A percentile compares a stretch with the other conserved stretches of the same genome.
phyloP scores from a whole-genome alignment of 2,329 filamentous ascomycete genomes.

The Metarhizium rileyi region DNA sequence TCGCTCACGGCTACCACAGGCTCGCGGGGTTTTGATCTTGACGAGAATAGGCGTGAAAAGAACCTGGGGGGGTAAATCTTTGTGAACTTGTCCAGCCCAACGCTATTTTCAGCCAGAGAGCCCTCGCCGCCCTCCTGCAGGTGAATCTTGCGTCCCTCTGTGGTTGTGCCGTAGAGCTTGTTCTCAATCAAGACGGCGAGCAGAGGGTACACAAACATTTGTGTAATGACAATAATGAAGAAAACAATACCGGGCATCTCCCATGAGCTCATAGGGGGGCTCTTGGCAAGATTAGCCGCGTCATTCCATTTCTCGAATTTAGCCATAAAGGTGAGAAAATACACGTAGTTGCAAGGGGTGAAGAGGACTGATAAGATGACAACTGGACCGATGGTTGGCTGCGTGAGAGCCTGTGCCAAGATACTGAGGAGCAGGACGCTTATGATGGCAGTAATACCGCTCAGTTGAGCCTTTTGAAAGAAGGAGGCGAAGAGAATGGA shows the following conservation, averaged over 20 bases:
- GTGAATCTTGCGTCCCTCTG: constrained; percentile 45
- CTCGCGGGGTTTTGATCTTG: constrained; percentile 31
- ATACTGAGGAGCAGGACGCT: constrained; percentile 67
- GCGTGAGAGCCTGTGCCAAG: constrained; percentile 64
- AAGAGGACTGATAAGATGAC: constrained; percentile 67
- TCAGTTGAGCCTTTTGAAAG: constrained; percentile 81
- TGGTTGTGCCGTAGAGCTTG: constrained; percentile 64
- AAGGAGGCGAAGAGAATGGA: constrained; percentile 74
- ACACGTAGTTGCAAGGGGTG: constrained; percentile 79
- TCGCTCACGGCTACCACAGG: constrained; percentile 71
- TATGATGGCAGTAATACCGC: constrained; percentile 70
- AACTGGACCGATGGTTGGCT: constrained; percentile 53
- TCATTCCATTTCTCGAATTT: constrained; percentile 58
- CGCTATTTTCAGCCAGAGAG: constrained; percentile 37
- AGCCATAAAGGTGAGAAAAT: constrained; percentile 66
- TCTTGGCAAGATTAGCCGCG: constrained; percentile 50
- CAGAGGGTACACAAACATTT: constrained; percentile 69
- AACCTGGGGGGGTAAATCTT: constrained; percentile 66
- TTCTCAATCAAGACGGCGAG: constrained; percentile 68
- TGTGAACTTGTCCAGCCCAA: constrained; percentile 62
- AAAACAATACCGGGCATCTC: constrained; percentile 62
- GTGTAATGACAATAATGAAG: constrained; percentile 67
- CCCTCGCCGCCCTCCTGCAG: constrained; percentile 17
- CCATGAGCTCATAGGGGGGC: constrained; percentile 58
- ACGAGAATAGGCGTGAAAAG: constrained; percentile 42